phyloP scores from a whole-genome alignment of 805 yeast genomes.

The Debaryomyces maramus region DNA sequence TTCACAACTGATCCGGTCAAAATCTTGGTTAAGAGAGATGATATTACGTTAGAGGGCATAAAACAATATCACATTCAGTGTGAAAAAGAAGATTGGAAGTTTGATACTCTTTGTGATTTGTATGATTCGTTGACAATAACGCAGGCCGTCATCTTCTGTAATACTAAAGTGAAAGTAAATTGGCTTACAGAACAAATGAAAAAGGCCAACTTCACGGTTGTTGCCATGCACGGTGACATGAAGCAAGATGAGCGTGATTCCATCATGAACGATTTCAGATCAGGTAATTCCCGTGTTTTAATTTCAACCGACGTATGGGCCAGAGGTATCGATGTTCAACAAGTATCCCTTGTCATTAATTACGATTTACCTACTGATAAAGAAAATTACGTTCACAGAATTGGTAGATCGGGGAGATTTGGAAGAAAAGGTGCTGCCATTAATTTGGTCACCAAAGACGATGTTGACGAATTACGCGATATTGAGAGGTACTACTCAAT shows the following conservation, averaged over 20 bases:
- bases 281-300: constrained; percentile 88
- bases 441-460: constrained; percentile 84
- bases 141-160: constrained; percentile 97
- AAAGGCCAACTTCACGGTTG: constrained; percentile 83
- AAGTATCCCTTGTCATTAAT: constrained; percentile 92
- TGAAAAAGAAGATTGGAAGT: constrained; percentile 91
- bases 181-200: constrained; percentile 80
- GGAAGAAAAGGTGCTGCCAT: constrained; percentile 99
- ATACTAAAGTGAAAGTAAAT: constrained; percentile 93
- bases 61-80: constrained; percentile 89
- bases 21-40: constrained; percentile 92
- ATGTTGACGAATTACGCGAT: constrained; percentile 70
- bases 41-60: constrained; percentile 90
- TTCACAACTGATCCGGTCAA: constrained; percentile 93
- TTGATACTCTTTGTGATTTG: constrained; percentile 90
- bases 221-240: constrained; percentile 97
- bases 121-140: constrained; percentile 95
- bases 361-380: constrained; percentile 90
- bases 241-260: constrained; percentile 91
- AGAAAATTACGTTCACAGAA: constrained; percentile 95
- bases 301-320: constrained; percentile 98
- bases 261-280: constrained; percentile 93
- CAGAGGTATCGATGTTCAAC: constrained; percentile 98
- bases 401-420: constrained; percentile 97
- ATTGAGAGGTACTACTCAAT: constrained; percentile 73